A percentile compares a stretch with the other conserved stretches of the same genome.
Conservation (phyloP, 257 asterid genomes). For the Pogostemon cablin region DNA sequence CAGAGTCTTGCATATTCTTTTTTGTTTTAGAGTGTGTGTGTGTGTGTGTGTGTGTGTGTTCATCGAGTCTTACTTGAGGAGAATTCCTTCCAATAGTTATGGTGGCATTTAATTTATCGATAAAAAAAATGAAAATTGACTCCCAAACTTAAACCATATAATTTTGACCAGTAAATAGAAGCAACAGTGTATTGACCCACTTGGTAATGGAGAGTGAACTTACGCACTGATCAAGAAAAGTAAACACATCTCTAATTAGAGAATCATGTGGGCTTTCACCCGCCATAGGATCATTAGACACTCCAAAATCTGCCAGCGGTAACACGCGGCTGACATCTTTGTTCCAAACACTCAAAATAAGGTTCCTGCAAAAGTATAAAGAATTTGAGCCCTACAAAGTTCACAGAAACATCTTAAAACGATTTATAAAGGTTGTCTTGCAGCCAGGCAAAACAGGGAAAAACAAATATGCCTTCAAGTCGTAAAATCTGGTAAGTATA, state of each 20-base stretch:
- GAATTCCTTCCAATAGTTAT: constrained; percentile 20
- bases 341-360: constrained; percentile 85
- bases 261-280: constrained; percentile 67
- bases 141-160: not conserved
- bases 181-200: constrained; percentile 20
- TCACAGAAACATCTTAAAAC: constrained; percentile 16
- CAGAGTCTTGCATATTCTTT: not conserved
- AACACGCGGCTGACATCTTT: constrained; percentile 88
- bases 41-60: not conserved
- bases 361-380: constrained; percentile 66
- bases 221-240: constrained; percentile 90
- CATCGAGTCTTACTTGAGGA: not conserved
- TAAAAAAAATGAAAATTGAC: not conserved
- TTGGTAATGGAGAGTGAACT: constrained; percentile 42
- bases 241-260: constrained; percentile 69
- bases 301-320: constrained; percentile 79
- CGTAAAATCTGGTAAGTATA: not conserved
- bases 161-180: not conserved
- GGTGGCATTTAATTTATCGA: constrained; percentile 10
- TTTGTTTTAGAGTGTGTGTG: not conserved
- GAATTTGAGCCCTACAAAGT: constrained; percentile 35
- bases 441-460: constrained; percentile 14
- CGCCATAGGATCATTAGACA: constrained; percentile 52
- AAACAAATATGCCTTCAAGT: not conserved
- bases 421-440: constrained; percentile 17